These are phyloP conservation scores for Xylaria intraflava DNA, from an alignment of 495 filamentous ascomycete genomes.

Conservation along the genomic window DNA sequence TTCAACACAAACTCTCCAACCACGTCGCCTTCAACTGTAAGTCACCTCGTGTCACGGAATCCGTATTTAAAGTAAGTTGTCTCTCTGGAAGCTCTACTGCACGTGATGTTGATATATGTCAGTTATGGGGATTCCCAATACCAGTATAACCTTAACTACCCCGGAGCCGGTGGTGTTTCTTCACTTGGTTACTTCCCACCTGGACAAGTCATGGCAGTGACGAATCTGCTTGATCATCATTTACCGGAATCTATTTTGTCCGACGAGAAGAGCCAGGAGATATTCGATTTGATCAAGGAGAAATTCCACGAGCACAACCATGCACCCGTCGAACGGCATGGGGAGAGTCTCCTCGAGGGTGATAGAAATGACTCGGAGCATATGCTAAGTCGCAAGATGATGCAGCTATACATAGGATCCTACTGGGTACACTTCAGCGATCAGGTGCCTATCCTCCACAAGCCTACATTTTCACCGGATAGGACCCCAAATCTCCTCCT, in stretches of 20 bases:
- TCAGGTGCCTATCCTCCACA: constrained; percentile 90
- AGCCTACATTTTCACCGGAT: constrained; percentile 86
- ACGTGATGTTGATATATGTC: neutral
- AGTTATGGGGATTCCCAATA: constrained; percentile 48
- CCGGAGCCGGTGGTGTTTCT: constrained; percentile 36
- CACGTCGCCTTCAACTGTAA: constrained; percentile 33
- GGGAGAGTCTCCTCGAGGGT: constrained; percentile 71
- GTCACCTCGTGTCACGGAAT: constrained; percentile 41
- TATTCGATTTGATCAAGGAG: constrained; percentile 78
- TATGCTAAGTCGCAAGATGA: constrained; percentile 83
- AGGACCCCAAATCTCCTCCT: constrained; percentile 77
- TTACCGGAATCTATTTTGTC: constrained; percentile 75
- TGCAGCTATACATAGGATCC: constrained; percentile 88
- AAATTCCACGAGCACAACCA: constrained; percentile 78
- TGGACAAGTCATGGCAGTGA: constrained; percentile 83
- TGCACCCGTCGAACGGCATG: constrained; percentile 65
- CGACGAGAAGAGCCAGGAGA: constrained; percentile 75
- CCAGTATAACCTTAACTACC: constrained; percentile 44
- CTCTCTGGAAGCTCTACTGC: neutral
- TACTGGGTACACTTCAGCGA: constrained; percentile 95
- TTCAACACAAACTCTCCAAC: constrained; percentile 60
- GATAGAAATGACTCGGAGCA: constrained; percentile 65
- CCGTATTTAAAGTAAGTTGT: constrained; percentile 41
- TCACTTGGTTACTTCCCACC: constrained; percentile 49
- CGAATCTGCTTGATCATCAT: constrained; percentile 77